Conservation (phyloP, 257 asterid genomes). For the Solanum bulbocastanum region DNA sequence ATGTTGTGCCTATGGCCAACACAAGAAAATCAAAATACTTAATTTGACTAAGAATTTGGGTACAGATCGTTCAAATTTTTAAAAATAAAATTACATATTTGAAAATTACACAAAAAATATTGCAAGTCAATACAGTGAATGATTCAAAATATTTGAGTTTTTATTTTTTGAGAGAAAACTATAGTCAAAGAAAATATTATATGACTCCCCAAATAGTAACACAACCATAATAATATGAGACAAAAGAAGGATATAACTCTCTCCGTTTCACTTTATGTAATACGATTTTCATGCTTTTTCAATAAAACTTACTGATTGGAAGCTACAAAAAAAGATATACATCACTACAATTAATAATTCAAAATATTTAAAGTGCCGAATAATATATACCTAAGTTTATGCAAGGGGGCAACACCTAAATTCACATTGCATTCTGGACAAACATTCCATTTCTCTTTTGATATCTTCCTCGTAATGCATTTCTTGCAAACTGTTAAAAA, state of each 20-base stretch:
- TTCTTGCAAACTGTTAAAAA: conserved; percentile 41
- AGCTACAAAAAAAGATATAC: not conserved
- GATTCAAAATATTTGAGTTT: not conserved
- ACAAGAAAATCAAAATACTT: not conserved
- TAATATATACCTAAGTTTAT: conserved; percentile 39
- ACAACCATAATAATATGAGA: not conserved
- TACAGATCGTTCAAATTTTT: not conserved
- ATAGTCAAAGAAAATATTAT: not conserved
- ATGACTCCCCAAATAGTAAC: not conserved
- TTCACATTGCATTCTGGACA: conserved; percentile 48
- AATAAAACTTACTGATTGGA: not conserved
- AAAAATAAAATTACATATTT: not conserved
- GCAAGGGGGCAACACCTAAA: conserved; percentile 53
- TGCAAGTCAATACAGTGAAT: not conserved
- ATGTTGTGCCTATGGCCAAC: not conserved
- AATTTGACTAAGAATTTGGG: not conserved
- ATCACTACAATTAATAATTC: not conserved
- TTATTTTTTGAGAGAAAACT: no score
- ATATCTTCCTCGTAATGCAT: conserved; percentile 44
- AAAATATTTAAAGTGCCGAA: not conserved
- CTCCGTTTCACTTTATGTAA: not conserved
- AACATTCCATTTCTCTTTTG: conserved; percentile 26
- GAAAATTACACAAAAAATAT: not conserved
- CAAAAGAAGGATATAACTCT: not conserved
- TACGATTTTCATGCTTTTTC: not conserved